Evolutionary conservation across 2,329 filamentous ascomycete genomes (phyloP), one percentile per base, ranked within the genome.

Genomic region (Neoscytalidium dimidiatum): DNA sequence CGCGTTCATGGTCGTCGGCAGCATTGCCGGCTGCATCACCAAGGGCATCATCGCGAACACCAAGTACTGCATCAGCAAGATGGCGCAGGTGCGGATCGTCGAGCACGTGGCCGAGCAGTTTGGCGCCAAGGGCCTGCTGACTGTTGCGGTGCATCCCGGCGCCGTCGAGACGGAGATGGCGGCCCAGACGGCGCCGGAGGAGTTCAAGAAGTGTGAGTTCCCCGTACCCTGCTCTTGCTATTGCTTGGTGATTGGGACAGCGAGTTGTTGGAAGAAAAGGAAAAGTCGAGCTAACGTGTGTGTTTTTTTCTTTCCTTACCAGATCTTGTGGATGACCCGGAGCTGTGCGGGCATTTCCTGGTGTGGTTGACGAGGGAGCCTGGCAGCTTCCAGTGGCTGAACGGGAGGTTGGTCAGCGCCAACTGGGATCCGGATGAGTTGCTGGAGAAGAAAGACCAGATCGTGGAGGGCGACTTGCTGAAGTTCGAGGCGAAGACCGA

Each of bases 11-110:
- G 72, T 46, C 0, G 62, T 64, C 0, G 62, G 62, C 1, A 64
- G 49, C 14, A 78, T 76, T 65, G 74, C 73, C 21, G 72, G 69
- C 4, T 75, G 71, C 9, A 78, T 80, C 3, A 71, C 76, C 2
- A 69, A 71, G 6, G 80, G 79, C 0, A 72, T 75, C 4, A 77
- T 80, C 53, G 80, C 78, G 1, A 81, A 79, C 66, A 69, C 73
- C 17, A 73, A 74, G 33, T 79, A 79, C 67, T 76, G 71, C 48
- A 72, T 77, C 17, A 75, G 71, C 63, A 80, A 80, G 66, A 70
- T 73, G 41, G 77, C 77, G 4, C 76, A 78, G 64, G 70, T 74
- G 14, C 73, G 76, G 29, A 60, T 81, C 19, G 69, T 79, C 28
- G 78, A 80, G 66, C 73, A 79, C 65, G 64, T 80, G 1, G 71